A percentile compares a stretch with the other conserved stretches of the same genome.
phyloP scores from a whole-genome alignment of 2,329 filamentous ascomycete genomes.

The Alternaria alternata region DNA sequence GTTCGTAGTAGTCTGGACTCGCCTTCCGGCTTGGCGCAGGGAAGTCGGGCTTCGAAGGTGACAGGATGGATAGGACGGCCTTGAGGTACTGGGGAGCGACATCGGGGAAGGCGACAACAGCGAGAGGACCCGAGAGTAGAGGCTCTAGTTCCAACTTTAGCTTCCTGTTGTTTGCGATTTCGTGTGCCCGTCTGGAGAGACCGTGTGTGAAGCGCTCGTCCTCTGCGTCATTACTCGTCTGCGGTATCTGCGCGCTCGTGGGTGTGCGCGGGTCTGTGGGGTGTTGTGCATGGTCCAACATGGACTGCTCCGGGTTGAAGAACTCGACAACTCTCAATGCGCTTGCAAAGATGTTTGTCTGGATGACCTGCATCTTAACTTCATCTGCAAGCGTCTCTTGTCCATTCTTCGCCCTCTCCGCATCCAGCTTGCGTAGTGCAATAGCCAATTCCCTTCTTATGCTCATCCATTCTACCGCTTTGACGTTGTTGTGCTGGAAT shows the following conservation, averaged over 20 bases:
- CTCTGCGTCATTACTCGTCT: slow-evolving; percentile 47
- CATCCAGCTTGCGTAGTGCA: slow-evolving; percentile 72
- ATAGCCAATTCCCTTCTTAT: slow-evolving; percentile 73
- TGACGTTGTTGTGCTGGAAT: slow-evolving; percentile 82
- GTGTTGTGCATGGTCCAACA: slow-evolving; percentile 31
- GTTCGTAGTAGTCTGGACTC: slow-evolving; percentile 83
- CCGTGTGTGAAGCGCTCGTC: slow-evolving; percentile 67
- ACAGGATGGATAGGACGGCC: slow-evolving; percentile 78
- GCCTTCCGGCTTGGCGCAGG: slow-evolving; percentile 78
- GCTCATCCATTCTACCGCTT: slow-evolving; percentile 76
- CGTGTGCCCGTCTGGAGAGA: slow-evolving; percentile 64
- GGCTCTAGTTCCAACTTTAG: slow-evolving; percentile 71
- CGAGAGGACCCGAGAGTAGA: slow-evolving; percentile 82
- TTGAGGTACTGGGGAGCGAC: slow-evolving; percentile 87
- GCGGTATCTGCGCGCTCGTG: slow-evolving; percentile 44
- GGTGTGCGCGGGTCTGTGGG: slow-evolving; percentile 44
- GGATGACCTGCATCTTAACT: slow-evolving; percentile 82
- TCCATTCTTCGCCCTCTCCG: slow-evolving; percentile 69
- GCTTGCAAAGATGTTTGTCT: slow-evolving; percentile 87
- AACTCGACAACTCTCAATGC: slow-evolving; percentile 89
- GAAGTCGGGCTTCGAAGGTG: slow-evolving; percentile 73
- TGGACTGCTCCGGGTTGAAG: slow-evolving; percentile 57
- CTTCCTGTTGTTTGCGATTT: slow-evolving; percentile 59
- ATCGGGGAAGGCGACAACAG: slow-evolving; percentile 78
- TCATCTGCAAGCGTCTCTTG: slow-evolving; percentile 61